Conservation (phyloP, 2,329 filamentous ascomycete species). For the Talaromyces sp. region DNA sequence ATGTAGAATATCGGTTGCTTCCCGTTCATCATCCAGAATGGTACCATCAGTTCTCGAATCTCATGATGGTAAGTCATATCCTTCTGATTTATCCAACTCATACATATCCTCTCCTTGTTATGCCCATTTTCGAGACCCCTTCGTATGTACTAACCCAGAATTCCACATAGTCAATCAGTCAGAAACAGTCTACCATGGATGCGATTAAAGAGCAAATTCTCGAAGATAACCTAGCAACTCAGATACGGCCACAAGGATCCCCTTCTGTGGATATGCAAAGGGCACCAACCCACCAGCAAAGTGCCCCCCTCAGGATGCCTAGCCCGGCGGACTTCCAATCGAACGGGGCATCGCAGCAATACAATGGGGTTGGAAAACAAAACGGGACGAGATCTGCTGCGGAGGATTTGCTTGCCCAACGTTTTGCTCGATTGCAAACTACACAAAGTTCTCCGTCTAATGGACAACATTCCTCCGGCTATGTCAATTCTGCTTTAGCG, state of each 20-base stretch:
- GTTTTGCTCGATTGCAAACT: slow-evolving; percentile 37
- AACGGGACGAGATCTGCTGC: slow-evolving; percentile 15
- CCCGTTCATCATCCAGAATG: slow-evolving; percentile 50
- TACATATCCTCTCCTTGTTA: neutral
- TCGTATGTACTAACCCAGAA: neutral
- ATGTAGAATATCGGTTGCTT: slow-evolving; percentile 67
- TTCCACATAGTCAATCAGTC: slow-evolving; percentile 28
- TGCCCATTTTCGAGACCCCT: neutral
- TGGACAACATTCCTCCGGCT: slow-evolving; percentile 1
- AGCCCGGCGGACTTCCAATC: slow-evolving; percentile 36
- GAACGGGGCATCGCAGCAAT: slow-evolving; percentile 19
- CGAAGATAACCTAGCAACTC: slow-evolving; percentile 29
- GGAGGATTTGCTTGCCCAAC: slow-evolving; percentile 35
- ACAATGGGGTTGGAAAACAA: slow-evolving; percentile 19
- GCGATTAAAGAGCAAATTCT: slow-evolving; percentile 37
- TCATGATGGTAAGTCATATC: slow-evolving; percentile 40
- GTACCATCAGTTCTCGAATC: slow-evolving; percentile 46
- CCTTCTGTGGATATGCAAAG: slow-evolving; percentile 17
- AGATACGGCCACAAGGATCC: slow-evolving; percentile 23
- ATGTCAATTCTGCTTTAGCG: neutral
- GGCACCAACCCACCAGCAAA: slow-evolving; percentile 16
- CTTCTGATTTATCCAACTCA: neutral
- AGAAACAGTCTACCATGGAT: slow-evolving; percentile 40
- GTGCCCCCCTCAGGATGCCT: slow-evolving; percentile 32
- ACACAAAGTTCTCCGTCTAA: slow-evolving; percentile 17